Evolutionary conservation across 257 asterid species (phyloP).

Genomic region (Thymus quinquecostatus): DNA sequence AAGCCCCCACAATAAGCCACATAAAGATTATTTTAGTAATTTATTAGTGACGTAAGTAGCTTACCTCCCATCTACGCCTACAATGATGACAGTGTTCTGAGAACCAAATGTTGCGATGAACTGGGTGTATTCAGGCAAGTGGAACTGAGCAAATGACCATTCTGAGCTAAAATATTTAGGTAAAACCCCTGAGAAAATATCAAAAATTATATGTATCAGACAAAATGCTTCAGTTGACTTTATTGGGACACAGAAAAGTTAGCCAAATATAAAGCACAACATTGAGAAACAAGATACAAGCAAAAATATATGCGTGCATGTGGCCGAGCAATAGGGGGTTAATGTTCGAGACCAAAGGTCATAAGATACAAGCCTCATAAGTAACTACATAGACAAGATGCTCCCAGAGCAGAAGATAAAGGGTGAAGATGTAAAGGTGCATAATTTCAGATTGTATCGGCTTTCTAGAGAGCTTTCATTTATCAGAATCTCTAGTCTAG

Average conservation of each 20-base stretch:
- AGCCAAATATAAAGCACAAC: slow-evolving; percentile 1
- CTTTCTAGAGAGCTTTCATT: not conserved
- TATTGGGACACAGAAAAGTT: too few relatives aligned
- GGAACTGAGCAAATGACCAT: slow-evolving; percentile 97
- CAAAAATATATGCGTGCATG: not conserved
- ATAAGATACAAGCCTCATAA: not conserved
- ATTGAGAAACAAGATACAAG: not conserved
- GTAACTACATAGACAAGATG: not conserved
- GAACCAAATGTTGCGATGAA: slow-evolving; percentile 79
- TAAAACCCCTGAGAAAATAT: slow-evolving; percentile 64
- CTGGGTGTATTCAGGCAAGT: slow-evolving; percentile 68
- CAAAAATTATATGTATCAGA: not conserved
- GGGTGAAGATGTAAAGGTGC: slow-evolving; percentile 3
- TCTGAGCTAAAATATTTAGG: slow-evolving; percentile 97
- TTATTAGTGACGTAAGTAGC: slow-evolving; percentile 5
- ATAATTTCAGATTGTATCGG: slow-evolving; percentile 7
- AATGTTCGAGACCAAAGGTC: too few relatives aligned
- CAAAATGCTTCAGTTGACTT: slow-evolving; percentile 1
- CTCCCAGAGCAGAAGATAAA: slow-evolving; percentile 5
- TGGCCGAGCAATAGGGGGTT: too few relatives aligned
- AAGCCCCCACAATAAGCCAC: not conserved
- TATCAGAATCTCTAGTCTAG: not conserved
- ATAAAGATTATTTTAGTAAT: not conserved
- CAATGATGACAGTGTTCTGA: slow-evolving; percentile 63
- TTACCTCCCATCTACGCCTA: slow-evolving; percentile 93